These are phyloP conservation scores for Phaeosphaeria sp. DNA, from an alignment of 2,329 filamentous ascomycete species.

Conservation along the genomic window DNA sequence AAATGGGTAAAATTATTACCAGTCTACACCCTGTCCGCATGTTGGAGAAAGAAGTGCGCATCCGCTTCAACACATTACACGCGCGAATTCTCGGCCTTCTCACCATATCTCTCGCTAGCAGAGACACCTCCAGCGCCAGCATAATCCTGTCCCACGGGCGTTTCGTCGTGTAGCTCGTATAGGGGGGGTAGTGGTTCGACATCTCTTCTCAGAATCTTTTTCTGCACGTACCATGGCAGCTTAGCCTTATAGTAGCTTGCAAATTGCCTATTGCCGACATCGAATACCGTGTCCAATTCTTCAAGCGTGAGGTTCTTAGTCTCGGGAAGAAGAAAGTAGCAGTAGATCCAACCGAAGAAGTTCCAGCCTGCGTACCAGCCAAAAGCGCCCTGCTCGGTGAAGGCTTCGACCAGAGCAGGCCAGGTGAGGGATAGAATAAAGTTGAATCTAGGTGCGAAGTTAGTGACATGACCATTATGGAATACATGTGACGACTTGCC, in stretches of 20 bases:
- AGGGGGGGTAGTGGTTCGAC: slow-evolving; percentile 34
- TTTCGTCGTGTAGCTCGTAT: slow-evolving; percentile 28
- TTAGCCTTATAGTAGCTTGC: slow-evolving; percentile 34
- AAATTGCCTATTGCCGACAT: slow-evolving; percentile 35
- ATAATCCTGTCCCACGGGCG: slow-evolving; percentile 1
- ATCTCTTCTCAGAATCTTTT: slow-evolving; percentile 39
- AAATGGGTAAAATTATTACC: too few species aligned
- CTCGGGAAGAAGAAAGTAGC: slow-evolving; percentile 38
- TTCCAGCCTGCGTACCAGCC: slow-evolving; percentile 64
- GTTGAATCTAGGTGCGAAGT: slow-evolving; percentile 54
- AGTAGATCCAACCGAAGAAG: slow-evolving; percentile 57
- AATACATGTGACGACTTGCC: too few species aligned
- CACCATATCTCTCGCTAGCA: slow-evolving; percentile 7
- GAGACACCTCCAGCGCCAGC: neutral
- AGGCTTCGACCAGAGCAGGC: slow-evolving; percentile 57
- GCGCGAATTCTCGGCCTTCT: slow-evolving; percentile 6
- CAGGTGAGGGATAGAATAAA: slow-evolving; percentile 61
- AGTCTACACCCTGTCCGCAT: too few species aligned
- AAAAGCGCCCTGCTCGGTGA: slow-evolving; percentile 60
- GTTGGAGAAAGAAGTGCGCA: neutral
- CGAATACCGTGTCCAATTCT: slow-evolving; percentile 40
- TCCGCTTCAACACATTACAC: neutral
- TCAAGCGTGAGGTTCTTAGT: slow-evolving; percentile 40
- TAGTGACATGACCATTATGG: too few species aligned
- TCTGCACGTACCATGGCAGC: slow-evolving; percentile 47